Evolutionary conservation across 768 basidiomycete genomes (phyloP).

Genomic region (Kwoniella pini): DNA sequence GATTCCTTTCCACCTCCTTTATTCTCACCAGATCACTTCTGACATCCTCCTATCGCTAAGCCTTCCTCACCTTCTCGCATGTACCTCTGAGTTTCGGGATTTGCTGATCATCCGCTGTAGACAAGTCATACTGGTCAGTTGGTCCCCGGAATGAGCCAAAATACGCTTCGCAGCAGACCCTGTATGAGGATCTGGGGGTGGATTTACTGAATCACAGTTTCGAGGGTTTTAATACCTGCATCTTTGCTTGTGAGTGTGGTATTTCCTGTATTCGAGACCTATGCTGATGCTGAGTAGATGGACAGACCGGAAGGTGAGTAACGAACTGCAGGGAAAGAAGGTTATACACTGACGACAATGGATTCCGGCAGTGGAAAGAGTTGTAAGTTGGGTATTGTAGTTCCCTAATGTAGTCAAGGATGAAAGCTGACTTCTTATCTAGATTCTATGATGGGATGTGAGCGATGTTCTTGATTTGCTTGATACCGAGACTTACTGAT

Average conservation of each 20-base stretch:
- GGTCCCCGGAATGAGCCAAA: conserved; percentile 82
- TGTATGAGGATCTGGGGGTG: conserved; percentile 90
- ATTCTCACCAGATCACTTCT: too few species aligned
- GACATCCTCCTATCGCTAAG: too few species aligned
- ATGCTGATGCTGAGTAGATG: conserved; percentile 34
- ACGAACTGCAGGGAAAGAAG: background rate
- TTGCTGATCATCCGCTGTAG: conserved; percentile 49
- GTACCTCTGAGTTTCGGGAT: too few species aligned
- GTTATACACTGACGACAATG: conserved; percentile 23
- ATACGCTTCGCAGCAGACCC: conserved; percentile 91
- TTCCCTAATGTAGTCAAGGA: too few species aligned
- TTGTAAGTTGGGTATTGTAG: too few species aligned
- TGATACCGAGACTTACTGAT: background rate
- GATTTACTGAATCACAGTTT: conserved; percentile 95
- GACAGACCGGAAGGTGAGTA: conserved; percentile 51
- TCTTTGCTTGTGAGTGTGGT: conserved; percentile 87
- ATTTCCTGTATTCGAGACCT: background rate
- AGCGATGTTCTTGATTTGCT: conserved; percentile 28
- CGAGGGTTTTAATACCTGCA: conserved; percentile 95
- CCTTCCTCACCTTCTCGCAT: conserved; percentile 2
- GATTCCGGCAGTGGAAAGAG: conserved; percentile 41
- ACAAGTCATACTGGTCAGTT: conserved; percentile 98
- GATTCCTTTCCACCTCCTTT: too few species aligned
- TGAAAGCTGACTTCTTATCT: too few species aligned
- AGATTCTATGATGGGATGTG: conserved; percentile 59